Conservation (phyloP, 164 flowering plant genomes). For the Dillenia turbinata region DNA sequence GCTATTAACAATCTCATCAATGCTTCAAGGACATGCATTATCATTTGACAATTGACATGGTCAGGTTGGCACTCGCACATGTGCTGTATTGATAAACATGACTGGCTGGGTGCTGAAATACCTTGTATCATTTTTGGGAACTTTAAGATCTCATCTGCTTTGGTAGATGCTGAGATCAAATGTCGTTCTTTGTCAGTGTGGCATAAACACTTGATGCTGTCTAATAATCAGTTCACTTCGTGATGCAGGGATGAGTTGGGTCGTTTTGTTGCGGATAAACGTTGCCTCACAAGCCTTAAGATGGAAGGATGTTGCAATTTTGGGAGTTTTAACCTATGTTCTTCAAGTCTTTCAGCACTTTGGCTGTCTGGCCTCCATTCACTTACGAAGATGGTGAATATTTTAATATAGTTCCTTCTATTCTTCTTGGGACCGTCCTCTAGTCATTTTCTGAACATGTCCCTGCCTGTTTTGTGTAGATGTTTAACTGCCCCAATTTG, state of each 20-base stretch:
- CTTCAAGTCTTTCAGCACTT: constrained; percentile 71
- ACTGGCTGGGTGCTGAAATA: no score
- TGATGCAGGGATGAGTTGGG: constrained; percentile 80
- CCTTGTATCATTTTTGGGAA: no score
- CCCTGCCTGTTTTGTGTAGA: constrained; percentile 31
- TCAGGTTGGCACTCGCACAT: no score
- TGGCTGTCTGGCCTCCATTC: constrained; percentile 90
- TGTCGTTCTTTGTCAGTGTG: no score
- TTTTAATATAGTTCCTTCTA: not conserved
- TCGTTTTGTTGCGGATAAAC: constrained; percentile 86
- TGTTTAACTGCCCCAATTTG: constrained; percentile 79
- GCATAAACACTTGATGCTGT: no score
- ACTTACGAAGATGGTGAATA: constrained; percentile 73
- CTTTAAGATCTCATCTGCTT: no score
- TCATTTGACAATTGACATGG: no score
- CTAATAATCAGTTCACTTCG: not conserved
- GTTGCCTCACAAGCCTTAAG: constrained; percentile 70
- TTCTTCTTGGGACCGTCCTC: not conserved
- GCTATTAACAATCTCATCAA: no score
- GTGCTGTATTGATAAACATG: no score
- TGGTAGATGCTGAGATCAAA: no score
- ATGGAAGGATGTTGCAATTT: constrained; percentile 87
- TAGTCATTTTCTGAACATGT: not conserved
- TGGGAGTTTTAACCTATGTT: constrained; percentile 58
- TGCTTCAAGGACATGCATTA: no score